Percentiles rank a stretch among this genome's conserved stretches.
phyloP scores from a whole-genome alignment of 208 protist species.

The Crithidia fasciculata region DNA sequence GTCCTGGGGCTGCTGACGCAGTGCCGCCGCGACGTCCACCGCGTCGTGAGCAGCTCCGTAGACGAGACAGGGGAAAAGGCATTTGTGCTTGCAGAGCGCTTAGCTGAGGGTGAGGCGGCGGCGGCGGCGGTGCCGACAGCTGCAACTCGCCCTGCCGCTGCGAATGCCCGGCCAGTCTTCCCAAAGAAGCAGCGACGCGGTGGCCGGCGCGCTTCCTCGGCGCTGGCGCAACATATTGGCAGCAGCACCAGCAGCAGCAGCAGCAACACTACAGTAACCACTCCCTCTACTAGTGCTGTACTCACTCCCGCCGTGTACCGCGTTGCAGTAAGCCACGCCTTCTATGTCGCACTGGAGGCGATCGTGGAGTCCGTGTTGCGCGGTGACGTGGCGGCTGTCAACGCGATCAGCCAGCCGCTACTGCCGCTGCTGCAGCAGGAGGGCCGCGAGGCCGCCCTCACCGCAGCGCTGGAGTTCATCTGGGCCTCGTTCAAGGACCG shows the following conservation, averaged over 20 bases:
- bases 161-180: too few relatives aligned
- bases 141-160: too few relatives aligned
- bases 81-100: not conserved
- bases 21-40: constrained; percentile 19
- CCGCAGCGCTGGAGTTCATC: constrained; percentile 31
- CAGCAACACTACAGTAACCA: not conserved
- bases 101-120: constrained; percentile 1
- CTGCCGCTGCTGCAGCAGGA: constrained; percentile 34
- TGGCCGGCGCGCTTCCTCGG: too few relatives aligned
- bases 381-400: constrained; percentile 26
- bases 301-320: constrained; percentile 26
- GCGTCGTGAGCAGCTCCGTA: constrained; percentile 9
- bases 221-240: too few relatives aligned
- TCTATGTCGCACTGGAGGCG: constrained; percentile 14
- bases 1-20: constrained; percentile 18
- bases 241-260: too few relatives aligned
- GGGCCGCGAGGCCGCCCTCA: constrained; percentile 26
- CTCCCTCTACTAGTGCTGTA: not conserved
- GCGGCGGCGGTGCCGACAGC: not conserved
- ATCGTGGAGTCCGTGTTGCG: constrained; percentile 31
- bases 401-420: constrained; percentile 13
- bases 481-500: constrained; percentile 26
- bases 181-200: too few relatives aligned
- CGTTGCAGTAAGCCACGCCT: constrained; percentile 6
- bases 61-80: not conserved